phyloP scores from a whole-genome alignment of 2,329 filamentous ascomycete species.

The Exophiala viscosa region DNA sequence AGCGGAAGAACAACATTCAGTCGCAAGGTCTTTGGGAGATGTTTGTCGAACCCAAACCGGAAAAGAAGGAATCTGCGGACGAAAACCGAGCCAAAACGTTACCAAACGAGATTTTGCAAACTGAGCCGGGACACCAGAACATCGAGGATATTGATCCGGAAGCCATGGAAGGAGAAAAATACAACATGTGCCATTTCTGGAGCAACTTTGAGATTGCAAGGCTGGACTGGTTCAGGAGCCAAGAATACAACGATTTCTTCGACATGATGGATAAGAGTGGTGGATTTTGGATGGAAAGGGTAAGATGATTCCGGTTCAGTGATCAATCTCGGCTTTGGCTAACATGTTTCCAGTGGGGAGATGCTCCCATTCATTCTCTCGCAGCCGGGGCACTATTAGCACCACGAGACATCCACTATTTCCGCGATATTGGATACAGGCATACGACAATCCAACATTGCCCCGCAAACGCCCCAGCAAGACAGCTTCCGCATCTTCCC shows the following conservation, averaged over 20 bases:
- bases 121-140: slow-evolving; percentile 66
- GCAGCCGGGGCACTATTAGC: slow-evolving; percentile 83
- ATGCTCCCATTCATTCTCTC: slow-evolving; percentile 96
- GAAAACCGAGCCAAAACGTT: slow-evolving; percentile 65
- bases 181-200: slow-evolving; percentile 99
- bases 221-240: slow-evolving; percentile 93
- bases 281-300: slow-evolving; percentile 98
- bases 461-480: slow-evolving; percentile 86
- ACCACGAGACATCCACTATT: slow-evolving; percentile 88
- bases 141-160: slow-evolving; percentile 84
- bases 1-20: slow-evolving; percentile 81
- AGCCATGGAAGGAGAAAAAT: slow-evolving; percentile 93
- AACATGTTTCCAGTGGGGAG: slow-evolving; percentile 73
- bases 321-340: slow-evolving; percentile 14
- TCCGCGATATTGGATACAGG: slow-evolving; percentile 96
- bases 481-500: slow-evolving; percentile 75
- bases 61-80: slow-evolving; percentile 48
- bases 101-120: slow-evolving; percentile 76
- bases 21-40: slow-evolving; percentile 97
- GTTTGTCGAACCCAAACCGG: slow-evolving; percentile 74
- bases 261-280: slow-evolving; percentile 98
- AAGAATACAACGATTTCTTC: slow-evolving; percentile 97
- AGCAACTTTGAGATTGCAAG: slow-evolving; percentile 98
- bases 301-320: slow-evolving; percentile 47
- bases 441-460: slow-evolving; percentile 99